Conservation (phyloP, 2,329 filamentous ascomycete genomes). For the Aspergillus flavus region DNA sequence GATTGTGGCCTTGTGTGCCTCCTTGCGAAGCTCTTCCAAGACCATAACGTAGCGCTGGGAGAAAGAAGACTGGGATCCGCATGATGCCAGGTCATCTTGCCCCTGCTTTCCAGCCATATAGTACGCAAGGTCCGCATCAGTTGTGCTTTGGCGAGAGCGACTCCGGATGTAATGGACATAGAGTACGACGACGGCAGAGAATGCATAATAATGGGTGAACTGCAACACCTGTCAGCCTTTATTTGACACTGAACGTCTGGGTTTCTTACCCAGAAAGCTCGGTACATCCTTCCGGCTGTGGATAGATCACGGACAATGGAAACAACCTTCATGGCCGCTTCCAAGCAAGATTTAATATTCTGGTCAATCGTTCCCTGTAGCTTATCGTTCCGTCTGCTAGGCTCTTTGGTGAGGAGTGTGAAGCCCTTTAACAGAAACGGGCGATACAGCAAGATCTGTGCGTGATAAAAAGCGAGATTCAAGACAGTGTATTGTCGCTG, state of each 20-base stretch:
- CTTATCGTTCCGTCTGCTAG: constrained; percentile 21
- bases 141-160: constrained; percentile 30
- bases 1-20: constrained; percentile 22
- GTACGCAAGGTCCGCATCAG: constrained; percentile 17
- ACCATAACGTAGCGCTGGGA: constrained; percentile 48
- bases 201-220: constrained; percentile 47
- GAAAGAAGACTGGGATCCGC: constrained; percentile 44
- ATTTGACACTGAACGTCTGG: constrained; percentile 29
- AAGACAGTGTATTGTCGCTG: constrained; percentile 45
- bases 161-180: constrained; percentile 50
- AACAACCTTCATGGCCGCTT: constrained; percentile 44
- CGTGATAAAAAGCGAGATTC: constrained; percentile 39
- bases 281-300: constrained; percentile 40
- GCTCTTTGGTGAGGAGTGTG: constrained; percentile 14
- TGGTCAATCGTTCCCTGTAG: constrained; percentile 13
- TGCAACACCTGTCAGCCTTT: neutral
- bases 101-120: constrained; percentile 45
- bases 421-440: constrained; percentile 36
- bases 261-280: constrained; percentile 44
- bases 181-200: constrained; percentile 49
- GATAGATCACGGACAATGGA: constrained; percentile 44
- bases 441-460: constrained; percentile 36
- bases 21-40: constrained; percentile 39
- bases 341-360: constrained; percentile 38
- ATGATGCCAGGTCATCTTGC: constrained; percentile 43